Evolutionary conservation across 1,284 basidiomycete genomes (phyloP).

Genomic region (Blastosporella zonata): DNA sequence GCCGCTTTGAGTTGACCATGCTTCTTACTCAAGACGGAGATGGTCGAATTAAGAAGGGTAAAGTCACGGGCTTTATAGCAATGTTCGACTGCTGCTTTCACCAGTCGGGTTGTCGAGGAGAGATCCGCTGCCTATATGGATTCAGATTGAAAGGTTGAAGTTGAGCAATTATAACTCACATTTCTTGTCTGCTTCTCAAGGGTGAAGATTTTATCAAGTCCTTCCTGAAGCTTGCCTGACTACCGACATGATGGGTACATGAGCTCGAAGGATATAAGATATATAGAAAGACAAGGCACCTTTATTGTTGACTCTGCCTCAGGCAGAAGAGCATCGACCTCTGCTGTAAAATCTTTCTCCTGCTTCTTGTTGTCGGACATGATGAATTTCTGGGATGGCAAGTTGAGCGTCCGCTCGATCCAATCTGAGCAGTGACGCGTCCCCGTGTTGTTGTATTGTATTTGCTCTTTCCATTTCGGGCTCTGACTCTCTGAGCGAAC

Average conservation of each 20-base stretch:
- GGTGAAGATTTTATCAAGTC: constrained; percentile 84
- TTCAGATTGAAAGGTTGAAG: background rate
- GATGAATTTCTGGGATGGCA: constrained; percentile 36
- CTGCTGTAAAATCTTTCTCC: constrained; percentile 72
- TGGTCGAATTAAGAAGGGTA: constrained; percentile 68
- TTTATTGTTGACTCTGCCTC: constrained; percentile 53
- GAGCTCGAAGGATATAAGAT: constrained; percentile 6
- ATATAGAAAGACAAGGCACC: constrained; percentile 35
- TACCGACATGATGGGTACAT: constrained; percentile 26
- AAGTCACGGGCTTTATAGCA: constrained; percentile 74
- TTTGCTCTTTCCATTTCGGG: constrained; percentile 29
- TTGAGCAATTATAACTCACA: constrained; percentile 43
- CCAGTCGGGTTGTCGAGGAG: constrained; percentile 84
- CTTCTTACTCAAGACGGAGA: constrained; percentile 86
- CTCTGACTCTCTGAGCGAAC: constrained; percentile 5
- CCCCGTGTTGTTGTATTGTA: constrained; percentile 41
- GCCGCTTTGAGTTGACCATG: constrained; percentile 95
- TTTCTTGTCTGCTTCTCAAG: constrained; percentile 98
- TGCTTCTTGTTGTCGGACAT: constrained; percentile 81
- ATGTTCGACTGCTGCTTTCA: constrained; percentile 70
- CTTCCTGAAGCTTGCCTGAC: constrained; percentile 80
- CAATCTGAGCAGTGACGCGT: constrained; percentile 67
- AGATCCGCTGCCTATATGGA: constrained; percentile 83
- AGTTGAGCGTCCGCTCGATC: constrained; percentile 27
- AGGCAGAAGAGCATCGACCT: constrained; percentile 63